Conservation (phyloP, 371 early-diverging fungal genomes). For the Dichotomocladium elegans region DNA sequence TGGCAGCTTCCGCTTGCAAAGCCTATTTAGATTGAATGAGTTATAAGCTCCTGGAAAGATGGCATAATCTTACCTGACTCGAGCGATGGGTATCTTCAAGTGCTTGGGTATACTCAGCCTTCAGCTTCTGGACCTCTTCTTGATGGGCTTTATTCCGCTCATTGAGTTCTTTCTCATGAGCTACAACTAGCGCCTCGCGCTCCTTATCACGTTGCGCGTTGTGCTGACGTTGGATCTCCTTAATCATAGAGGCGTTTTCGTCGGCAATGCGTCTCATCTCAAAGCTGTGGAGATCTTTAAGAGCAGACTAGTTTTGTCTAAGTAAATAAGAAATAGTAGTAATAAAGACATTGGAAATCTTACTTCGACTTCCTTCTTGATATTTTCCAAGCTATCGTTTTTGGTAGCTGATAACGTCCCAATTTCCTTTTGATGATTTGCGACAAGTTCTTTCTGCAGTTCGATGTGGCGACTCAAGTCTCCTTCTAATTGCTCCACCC, state of each 20-base stretch:
- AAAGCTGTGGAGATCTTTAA: conserved; percentile 23
- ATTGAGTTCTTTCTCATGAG: neutral
- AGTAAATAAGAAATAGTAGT: no score
- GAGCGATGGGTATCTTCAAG: conserved; percentile 5
- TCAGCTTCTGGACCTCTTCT: neutral
- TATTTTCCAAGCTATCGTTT: conserved; percentile 21
- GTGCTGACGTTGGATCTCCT: conserved; percentile 11
- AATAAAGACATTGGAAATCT: no score
- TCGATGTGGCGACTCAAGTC: conserved; percentile 22
- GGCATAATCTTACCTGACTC: neutral
- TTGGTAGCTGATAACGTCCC: conserved; percentile 13
- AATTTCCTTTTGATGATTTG: conserved; percentile 22
- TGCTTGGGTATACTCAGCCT: conserved; percentile 7
- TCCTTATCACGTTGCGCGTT: conserved; percentile 12
- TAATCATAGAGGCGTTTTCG: conserved; percentile 16
- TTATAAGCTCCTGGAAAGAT: neutral
- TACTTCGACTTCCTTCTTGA: conserved; percentile 35
- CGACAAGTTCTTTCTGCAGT: conserved; percentile 16
- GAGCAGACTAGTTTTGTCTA: conserved; percentile 6
- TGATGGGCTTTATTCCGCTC: neutral
- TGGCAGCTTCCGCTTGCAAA: neutral
- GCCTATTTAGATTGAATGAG: neutral
- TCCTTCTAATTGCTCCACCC: conserved; percentile 25
- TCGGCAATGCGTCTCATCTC: conserved; percentile 11
- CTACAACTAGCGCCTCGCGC: conserved; percentile 2